Evolutionary conservation across 148 eudicot genomes (phyloP).

Genomic region (Persicaria maculosa): DNA sequence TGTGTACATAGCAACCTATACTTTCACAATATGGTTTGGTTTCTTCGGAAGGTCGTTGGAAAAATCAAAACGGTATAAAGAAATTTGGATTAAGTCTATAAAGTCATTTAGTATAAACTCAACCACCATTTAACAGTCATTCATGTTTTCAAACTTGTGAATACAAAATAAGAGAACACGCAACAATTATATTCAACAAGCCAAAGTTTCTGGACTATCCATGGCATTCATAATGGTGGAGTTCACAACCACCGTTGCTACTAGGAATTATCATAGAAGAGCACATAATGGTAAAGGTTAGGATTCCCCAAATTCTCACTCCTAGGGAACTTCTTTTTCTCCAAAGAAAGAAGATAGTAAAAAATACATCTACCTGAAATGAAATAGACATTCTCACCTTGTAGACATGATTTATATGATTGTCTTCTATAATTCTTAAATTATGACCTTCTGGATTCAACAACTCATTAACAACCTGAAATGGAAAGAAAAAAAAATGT

Average conservation of each 20-base stretch:
- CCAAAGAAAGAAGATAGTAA: conserved; percentile 58
- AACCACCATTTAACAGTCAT: background rate
- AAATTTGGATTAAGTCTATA: background rate
- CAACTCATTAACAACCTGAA: too few species aligned
- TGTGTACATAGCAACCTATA: background rate
- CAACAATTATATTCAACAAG: background rate
- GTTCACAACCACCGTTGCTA: conserved; percentile 84
- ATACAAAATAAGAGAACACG: background rate
- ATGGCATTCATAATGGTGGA: conserved; percentile 69
- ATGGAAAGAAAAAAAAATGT: too few species aligned
- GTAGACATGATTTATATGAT: too few species aligned
- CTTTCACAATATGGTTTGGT: background rate
- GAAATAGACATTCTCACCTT: too few species aligned
- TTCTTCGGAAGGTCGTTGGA: background rate
- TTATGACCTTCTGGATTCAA: too few species aligned
- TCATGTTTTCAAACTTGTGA: background rate
- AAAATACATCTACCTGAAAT: too few species aligned
- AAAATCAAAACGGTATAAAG: background rate
- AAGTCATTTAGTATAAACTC: too few species aligned
- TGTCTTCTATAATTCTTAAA: too few species aligned
- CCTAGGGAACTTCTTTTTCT: conserved; percentile 57
- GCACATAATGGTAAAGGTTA: conserved; percentile 66
- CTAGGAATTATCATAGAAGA: conserved; percentile 86
- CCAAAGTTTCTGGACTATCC: conserved; percentile 26
- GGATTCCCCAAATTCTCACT: conserved; percentile 67